Base-by-base conservation (phyloP, 768 basidiomycete genomes). In the Naganishia onofrii region DNA sequence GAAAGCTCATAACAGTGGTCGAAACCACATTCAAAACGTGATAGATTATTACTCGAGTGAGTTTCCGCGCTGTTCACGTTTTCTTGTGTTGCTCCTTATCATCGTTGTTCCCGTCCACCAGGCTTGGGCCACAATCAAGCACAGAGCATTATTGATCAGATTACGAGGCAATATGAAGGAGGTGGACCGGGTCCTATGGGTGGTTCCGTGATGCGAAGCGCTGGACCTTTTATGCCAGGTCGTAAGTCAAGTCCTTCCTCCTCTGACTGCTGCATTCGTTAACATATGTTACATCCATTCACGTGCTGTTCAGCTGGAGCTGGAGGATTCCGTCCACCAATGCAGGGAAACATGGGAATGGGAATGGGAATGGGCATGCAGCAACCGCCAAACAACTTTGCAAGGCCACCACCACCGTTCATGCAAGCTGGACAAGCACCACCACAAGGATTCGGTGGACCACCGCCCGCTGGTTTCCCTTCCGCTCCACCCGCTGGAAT, bases 111-210 rank as follows among this genome's bases (percentile, higher is more conserved):
- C 3, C 74, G 56, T 70, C 72, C 48, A 68, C 7, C 73, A 83
- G 82, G 78, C 15, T 75, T 84, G 64, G 83, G 83, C 68, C 93
- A 97, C 82, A 94, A 98, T 85, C 95, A 95, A 81, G 94, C 95
- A 21, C 96, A 99, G 82, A 92, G 84, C 76, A 93, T 98, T 80
- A 98, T 99, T 79, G 95, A 99, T 86, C 92, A 95, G 82, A 98
- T 99, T 81, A 94, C 93, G 44, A 88, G 90, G 26, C 88, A 90
- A 29, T 96, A 95, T 77, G 95, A 98, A 82, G 70, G 70, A 44
- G 57, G 55, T 46, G 70, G 69, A 26, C 44, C 28, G n/a, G 77
- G 38, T 36, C 57, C 65, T 1, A 66, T 66, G 53, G 48, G 65
- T 19, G 51, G 53, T 6, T 51, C 48, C 3, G 65, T 66, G 19